These are phyloP conservation scores for Cydonia oblonga DNA, from an alignment of 331 rosid species.

Conservation along the genomic window DNA sequence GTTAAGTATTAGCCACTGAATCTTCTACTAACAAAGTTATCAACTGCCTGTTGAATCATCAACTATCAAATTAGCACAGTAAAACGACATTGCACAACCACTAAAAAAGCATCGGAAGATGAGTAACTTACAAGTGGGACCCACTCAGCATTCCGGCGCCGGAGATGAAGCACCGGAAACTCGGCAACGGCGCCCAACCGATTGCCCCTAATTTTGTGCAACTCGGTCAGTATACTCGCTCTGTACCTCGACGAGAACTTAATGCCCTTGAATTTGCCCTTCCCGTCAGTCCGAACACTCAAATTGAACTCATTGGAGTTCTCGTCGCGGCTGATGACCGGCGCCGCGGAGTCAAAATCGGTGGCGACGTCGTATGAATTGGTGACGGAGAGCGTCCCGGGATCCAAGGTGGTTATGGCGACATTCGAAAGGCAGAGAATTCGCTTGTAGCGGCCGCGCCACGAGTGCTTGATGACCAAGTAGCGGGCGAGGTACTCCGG, in stretches of 20 bases:
- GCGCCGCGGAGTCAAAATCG: slow-evolving; percentile 69
- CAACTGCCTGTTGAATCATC: not conserved
- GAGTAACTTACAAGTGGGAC: slow-evolving; percentile 61
- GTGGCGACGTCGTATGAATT: slow-evolving; percentile 64
- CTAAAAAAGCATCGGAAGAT: not conserved
- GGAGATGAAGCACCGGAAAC: slow-evolving; percentile 83
- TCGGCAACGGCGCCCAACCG: slow-evolving; percentile 61
- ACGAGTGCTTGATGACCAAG: slow-evolving; percentile 78
- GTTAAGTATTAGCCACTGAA: not conserved
- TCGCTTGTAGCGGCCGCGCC: slow-evolving; percentile 99
- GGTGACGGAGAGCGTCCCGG: slow-evolving; percentile 64
- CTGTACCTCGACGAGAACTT: slow-evolving; percentile 81
- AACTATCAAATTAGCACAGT: not conserved
- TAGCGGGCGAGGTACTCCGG: slow-evolving; percentile 86
- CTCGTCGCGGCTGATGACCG: slow-evolving; percentile 70
- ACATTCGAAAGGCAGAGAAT: slow-evolving; percentile 63
- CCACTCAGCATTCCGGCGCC: slow-evolving; percentile 77
- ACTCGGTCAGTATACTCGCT: slow-evolving; percentile 81
- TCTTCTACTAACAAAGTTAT: not conserved
- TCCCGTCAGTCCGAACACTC: slow-evolving; percentile 79
- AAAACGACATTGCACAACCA: not conserved
- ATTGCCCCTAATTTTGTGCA: slow-evolving; percentile 75
- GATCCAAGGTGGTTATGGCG: slow-evolving; percentile 66
- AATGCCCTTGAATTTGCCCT: slow-evolving; percentile 72
- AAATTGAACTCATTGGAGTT: slow-evolving; percentile 68